Evolutionary conservation across 176 grass and related monocot genomes (phyloP).

Genomic region (Lolium rigidum): DNA sequence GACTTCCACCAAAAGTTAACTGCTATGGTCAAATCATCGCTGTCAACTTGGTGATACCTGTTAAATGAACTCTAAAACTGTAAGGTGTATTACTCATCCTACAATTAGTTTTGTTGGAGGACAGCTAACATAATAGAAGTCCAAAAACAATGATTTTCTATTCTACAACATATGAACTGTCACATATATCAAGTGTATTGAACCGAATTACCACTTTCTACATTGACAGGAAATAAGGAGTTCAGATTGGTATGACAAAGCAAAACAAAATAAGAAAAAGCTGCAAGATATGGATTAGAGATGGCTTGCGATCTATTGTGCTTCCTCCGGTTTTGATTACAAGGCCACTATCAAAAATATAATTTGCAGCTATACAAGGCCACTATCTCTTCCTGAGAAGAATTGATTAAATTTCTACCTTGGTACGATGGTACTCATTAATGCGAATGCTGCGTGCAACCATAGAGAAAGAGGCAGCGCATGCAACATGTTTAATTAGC

Average conservation of each 20-base stretch:
- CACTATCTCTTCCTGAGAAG: too few relatives aligned
- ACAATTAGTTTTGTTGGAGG: constrained; percentile 5
- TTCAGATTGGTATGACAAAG: neutral
- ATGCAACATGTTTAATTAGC: too few relatives aligned
- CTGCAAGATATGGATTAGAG: neutral
- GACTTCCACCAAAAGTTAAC: constrained; percentile 99
- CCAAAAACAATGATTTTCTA: neutral
- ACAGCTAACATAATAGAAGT: constrained; percentile 19
- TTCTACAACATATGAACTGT: constrained; percentile 9
- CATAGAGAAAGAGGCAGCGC: too few relatives aligned
- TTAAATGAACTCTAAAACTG: constrained; percentile 44
- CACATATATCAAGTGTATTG: constrained; percentile 1
- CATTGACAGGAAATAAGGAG: neutral
- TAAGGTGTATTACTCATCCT: constrained; percentile 15
- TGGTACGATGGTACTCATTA: too few relatives aligned
- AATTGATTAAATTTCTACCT: too few relatives aligned
- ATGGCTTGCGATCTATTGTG: neutral
- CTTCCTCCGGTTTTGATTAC: too few relatives aligned
- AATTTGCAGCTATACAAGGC: too few relatives aligned
- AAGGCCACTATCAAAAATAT: too few relatives aligned
- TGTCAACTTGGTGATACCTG: constrained; percentile 99
- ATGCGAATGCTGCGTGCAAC: too few relatives aligned
- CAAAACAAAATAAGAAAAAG: constrained; percentile 2
- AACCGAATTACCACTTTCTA: neutral
- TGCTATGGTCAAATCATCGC: constrained; percentile 90